Evolutionary conservation across 2,329 filamentous ascomycete species (phyloP).

Genomic region (Neophaeococcomyces aloes): DNA sequence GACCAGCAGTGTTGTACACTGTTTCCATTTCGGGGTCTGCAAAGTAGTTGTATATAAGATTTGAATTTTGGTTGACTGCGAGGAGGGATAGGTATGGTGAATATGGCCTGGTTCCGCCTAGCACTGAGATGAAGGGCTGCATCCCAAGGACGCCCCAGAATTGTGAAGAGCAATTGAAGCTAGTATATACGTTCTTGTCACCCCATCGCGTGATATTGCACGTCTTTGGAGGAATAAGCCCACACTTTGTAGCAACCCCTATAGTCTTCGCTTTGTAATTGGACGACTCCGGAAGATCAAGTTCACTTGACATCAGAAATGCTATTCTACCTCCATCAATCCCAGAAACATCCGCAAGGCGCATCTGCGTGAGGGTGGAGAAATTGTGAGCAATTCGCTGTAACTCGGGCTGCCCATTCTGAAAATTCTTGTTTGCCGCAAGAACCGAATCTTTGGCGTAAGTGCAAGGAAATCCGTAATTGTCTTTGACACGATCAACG

Average conservation of each 20-base stretch:
- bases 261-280: conserved; percentile 16
- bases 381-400: conserved; percentile 13
- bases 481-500: conserved; percentile 14
- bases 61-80: conserved; percentile 14
- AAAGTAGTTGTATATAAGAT: conserved; percentile 18
- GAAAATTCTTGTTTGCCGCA: conserved; percentile 9
- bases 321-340: conserved; percentile 10
- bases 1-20: conserved; percentile 15
- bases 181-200: conserved; percentile 9
- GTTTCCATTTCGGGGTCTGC: conserved; percentile 11
- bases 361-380: conserved; percentile 14
- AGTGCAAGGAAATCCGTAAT: conserved; percentile 19
- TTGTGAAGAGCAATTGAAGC: conserved; percentile 18
- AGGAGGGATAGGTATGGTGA: conserved; percentile 13
- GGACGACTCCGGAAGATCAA: conserved; percentile 8
- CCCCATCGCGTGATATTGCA: conserved; percentile 14
- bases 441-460: conserved; percentile 5
- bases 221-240: conserved; percentile 11
- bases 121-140: conserved; percentile 8
- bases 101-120: conserved; percentile 9
- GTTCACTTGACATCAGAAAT: conserved; percentile 13
- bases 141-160: conserved; percentile 19
- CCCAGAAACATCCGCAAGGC: conserved; percentile 7
- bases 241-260: conserved; percentile 17
- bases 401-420: conserved; percentile 15